phyloP scores from a whole-genome alignment of 306 rosid genomes.

The Begonia fuchsioides region DNA sequence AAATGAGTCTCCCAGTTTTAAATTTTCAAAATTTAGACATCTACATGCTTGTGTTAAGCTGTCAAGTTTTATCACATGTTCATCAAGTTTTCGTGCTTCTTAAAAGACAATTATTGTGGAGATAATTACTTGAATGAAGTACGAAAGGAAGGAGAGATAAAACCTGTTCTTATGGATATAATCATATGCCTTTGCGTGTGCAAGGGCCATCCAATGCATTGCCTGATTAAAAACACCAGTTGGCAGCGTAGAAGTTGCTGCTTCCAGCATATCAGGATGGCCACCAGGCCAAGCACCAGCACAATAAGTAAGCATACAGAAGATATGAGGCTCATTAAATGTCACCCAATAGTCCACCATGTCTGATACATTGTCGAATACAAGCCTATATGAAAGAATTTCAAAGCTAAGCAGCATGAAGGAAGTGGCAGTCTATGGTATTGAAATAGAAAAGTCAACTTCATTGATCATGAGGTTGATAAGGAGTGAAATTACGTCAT shows the following conservation, averaged over 20 bases:
- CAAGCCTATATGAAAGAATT: slow-evolving; percentile 42
- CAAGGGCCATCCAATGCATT: slow-evolving; percentile 93
- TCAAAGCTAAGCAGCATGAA: too few species aligned
- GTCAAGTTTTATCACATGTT: too few species aligned
- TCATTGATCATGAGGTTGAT: too few species aligned
- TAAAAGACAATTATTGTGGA: too few species aligned
- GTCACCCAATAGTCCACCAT: slow-evolving; percentile 85
- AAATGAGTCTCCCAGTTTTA: too few species aligned
- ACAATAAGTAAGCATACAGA: slow-evolving; percentile 74
- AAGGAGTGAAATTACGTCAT: too few species aligned
- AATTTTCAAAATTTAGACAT: too few species aligned
- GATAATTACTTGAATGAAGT: too few species aligned
- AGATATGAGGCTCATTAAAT: slow-evolving; percentile 93
- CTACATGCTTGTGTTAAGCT: too few species aligned
- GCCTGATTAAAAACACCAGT: slow-evolving; percentile 86
- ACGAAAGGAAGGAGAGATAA: not conserved
- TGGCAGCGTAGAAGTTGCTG: slow-evolving; percentile 80
- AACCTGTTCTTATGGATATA: slow-evolving; percentile 68
- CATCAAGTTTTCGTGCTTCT: too few species aligned
- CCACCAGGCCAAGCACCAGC: slow-evolving; percentile 99
- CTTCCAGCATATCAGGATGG: slow-evolving; percentile 94
- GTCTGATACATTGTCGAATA: slow-evolving; percentile 57
- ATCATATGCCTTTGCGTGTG: slow-evolving; percentile 86
- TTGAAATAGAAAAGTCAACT: too few species aligned
- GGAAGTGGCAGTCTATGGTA: too few species aligned